Conservation (phyloP, 352 stramenopile genomes). For the Nothophytophthora sp. region DNA sequence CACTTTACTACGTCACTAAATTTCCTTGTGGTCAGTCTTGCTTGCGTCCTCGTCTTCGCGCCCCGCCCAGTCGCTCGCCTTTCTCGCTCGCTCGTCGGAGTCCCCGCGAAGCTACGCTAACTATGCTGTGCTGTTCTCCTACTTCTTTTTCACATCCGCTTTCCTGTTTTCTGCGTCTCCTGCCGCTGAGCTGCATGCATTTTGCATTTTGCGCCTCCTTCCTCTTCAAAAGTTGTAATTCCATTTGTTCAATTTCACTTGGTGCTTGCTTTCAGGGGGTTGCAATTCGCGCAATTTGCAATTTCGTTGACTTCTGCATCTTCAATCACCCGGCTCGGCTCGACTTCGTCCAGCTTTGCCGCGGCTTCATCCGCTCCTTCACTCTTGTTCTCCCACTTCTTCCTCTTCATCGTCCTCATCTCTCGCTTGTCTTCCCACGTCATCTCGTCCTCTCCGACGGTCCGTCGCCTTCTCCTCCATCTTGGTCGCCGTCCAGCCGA, state of each 20-base stretch:
- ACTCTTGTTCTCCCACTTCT: slow-evolving; percentile 33
- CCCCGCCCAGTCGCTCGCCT: slow-evolving; percentile 10
- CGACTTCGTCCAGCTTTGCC: slow-evolving; percentile 25
- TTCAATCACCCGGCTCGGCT: slow-evolving; percentile 31
- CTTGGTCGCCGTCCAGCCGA: slow-evolving; percentile 26
- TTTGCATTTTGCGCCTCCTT: slow-evolving; percentile 29
- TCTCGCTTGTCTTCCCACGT: slow-evolving; percentile 29
- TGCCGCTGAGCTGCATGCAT: slow-evolving; percentile 13
- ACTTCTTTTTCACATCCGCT: slow-evolving; percentile 31
- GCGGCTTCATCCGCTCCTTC: slow-evolving; percentile 22
- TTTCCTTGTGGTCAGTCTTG: slow-evolving; percentile 38
- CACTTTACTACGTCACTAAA: slow-evolving; percentile 43
- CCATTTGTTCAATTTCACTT: slow-evolving; percentile 36
- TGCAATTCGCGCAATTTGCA: slow-evolving; percentile 37
- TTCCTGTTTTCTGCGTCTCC: slow-evolving; percentile 20
- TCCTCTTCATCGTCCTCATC: slow-evolving; percentile 24
- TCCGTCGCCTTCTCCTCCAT: slow-evolving; percentile 20
- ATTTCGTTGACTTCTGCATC: slow-evolving; percentile 26
- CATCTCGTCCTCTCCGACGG: too few relatives aligned
- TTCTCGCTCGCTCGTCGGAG: slow-evolving; percentile 2
- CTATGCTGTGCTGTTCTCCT: slow-evolving; percentile 14
- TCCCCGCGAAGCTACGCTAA: slow-evolving; percentile 18
- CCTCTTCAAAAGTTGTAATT: slow-evolving; percentile 50
- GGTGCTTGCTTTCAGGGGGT: slow-evolving; percentile 3
- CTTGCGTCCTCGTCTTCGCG: slow-evolving; percentile 13